phyloP scores from a whole-genome alignment of 1,139 yeast species.

The Hemisphaericaspora subhashii region DNA sequence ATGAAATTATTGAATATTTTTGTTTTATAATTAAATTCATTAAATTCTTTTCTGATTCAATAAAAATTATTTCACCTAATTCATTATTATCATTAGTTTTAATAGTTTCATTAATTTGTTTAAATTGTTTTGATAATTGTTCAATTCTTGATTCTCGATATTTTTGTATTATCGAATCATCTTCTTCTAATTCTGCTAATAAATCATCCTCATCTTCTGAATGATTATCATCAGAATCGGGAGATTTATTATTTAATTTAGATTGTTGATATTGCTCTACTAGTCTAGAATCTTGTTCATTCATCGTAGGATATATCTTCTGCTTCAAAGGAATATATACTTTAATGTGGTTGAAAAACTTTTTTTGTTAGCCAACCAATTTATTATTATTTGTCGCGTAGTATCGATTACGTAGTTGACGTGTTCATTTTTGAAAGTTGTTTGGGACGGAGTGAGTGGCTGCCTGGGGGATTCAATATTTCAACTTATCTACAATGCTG shows the following conservation, averaged over 20 bases:
- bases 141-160: slow-evolving; percentile 53
- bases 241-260: slow-evolving; percentile 38
- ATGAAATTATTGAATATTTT: slow-evolving; percentile 57
- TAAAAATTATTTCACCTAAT: slow-evolving; percentile 29
- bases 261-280: slow-evolving; percentile 35
- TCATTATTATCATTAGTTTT: slow-evolving; percentile 10
- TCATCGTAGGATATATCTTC: slow-evolving; percentile 7
- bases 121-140: slow-evolving; percentile 46
- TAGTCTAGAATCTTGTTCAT: slow-evolving; percentile 9
- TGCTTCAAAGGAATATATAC: not conserved
- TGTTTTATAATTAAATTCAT: slow-evolving; percentile 50
- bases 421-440: slow-evolving; percentile 2
- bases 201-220: slow-evolving; percentile 29
- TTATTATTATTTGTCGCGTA: too few relatives aligned
- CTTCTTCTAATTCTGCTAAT: slow-evolving; percentile 32
- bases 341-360: too few relatives aligned
- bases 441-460: too few relatives aligned
- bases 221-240: slow-evolving; percentile 27
- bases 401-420: not conserved
- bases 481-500: slow-evolving; percentile 3
- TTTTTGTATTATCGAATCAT: slow-evolving; percentile 27
- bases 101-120: slow-evolving; percentile 36
- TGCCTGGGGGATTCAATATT: slow-evolving; percentile 5
- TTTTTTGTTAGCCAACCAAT: too few relatives aligned
- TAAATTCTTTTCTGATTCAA: slow-evolving; percentile 58